These are phyloP conservation scores for Dimargaris verticillata DNA, from an alignment of 192 early-diverging fungal genomes.

Conservation along the genomic window DNA sequence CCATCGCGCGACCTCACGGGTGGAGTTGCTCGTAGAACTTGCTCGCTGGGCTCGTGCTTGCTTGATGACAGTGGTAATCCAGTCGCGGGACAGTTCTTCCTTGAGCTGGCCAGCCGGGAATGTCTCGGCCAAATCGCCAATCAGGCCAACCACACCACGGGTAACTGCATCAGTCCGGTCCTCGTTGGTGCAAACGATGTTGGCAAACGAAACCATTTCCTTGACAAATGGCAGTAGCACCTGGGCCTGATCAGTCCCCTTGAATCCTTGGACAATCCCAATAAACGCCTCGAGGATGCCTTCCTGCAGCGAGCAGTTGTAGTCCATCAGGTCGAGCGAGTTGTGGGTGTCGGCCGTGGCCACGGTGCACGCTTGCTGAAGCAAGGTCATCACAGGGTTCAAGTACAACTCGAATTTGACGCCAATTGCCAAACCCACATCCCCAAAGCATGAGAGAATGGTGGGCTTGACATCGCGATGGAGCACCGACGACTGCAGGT, in stretches of 20 bases:
- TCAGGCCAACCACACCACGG: slow-evolving; percentile 65
- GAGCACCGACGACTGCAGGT: slow-evolving; percentile 60
- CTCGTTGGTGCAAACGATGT: slow-evolving; percentile 39
- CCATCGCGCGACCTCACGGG: slow-evolving; percentile 32
- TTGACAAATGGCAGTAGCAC: slow-evolving; percentile 42
- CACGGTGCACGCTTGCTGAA: slow-evolving; percentile 64
- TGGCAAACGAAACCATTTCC: slow-evolving; percentile 66
- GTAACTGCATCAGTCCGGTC: slow-evolving; percentile 49
- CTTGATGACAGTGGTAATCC: slow-evolving; percentile 60
- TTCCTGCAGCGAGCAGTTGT: slow-evolving; percentile 66
- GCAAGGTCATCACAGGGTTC: slow-evolving; percentile 67
- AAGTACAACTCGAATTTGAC: slow-evolving; percentile 68
- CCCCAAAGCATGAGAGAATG: slow-evolving; percentile 91
- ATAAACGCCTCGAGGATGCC: slow-evolving; percentile 90
- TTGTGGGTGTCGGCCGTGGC: slow-evolving; percentile 31
- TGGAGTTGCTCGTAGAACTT: slow-evolving; percentile 21
- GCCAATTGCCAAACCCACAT: slow-evolving; percentile 92
- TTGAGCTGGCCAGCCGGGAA: slow-evolving; percentile 63
- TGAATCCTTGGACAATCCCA: slow-evolving; percentile 88
- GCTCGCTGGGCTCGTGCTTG: slow-evolving; percentile 56
- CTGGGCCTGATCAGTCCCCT: slow-evolving; percentile 47
- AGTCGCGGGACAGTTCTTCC: slow-evolving; percentile 45
- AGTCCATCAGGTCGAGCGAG: slow-evolving; percentile 73
- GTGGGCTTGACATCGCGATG: slow-evolving; percentile 79
- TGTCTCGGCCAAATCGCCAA: slow-evolving; percentile 89